A percentile compares a stretch with the other conserved stretches of the same genome.
Conservation (phyloP, 441 rosid genomes). For the Gossypium schwendimanii region DNA sequence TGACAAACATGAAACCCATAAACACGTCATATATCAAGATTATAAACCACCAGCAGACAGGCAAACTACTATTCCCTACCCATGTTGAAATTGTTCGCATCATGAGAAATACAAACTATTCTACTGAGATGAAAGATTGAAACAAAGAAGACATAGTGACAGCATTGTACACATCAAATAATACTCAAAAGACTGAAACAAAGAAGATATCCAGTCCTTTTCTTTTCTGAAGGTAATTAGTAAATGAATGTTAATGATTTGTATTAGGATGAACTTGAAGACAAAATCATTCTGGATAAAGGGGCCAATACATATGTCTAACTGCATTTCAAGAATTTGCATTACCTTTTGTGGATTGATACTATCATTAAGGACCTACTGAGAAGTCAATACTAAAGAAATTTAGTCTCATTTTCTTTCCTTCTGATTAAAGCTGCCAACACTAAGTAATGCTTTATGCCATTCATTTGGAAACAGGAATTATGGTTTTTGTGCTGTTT, state of each 20-base stretch:
- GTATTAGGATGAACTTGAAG: neutral
- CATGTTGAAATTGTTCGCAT: neutral
- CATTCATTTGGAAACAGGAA: neutral
- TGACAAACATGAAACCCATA: neutral
- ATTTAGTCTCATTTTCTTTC: neutral
- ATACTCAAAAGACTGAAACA: neutral
- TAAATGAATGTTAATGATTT: neutral
- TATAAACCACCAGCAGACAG: neutral
- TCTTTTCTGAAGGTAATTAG: neutral
- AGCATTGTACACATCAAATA: neutral
- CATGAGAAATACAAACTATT: neutral
- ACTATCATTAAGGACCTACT: neutral
- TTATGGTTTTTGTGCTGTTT: neutral
- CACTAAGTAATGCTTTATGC: neutral
- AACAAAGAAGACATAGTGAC: neutral
- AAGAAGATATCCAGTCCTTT: neutral
- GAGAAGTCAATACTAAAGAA: neutral
- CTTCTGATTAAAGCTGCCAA: neutral
- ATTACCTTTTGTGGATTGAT: neutral
- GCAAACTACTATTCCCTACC: neutral
- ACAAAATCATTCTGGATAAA: neutral
- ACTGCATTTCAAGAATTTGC: neutral
- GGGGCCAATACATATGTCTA: neutral
- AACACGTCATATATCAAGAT: constrained; percentile 1
- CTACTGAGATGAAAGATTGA: neutral